Base-by-base conservation (phyloP, 768 basidiomycete genomes). In the Mycena belliarum region DNA sequence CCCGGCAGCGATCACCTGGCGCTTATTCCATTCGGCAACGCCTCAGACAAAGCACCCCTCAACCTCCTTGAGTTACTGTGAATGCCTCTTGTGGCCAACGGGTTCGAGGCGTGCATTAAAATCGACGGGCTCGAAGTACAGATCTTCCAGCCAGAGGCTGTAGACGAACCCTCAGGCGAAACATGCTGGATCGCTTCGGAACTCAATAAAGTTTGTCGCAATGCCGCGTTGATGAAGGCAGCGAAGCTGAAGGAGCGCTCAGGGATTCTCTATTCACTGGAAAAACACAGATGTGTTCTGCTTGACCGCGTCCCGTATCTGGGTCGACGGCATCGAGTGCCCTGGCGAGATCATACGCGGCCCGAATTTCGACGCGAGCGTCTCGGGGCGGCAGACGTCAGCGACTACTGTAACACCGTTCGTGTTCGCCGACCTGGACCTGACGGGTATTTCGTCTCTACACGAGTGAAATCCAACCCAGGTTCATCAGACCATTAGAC, bases 161-260 rank as follows among this genome's bases (percentile, higher is more conserved):
- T 52, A 4, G 48, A 59, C 6, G 32, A 46, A 10, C 53, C 61
- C 3, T 38, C 23, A 15, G 61, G 55, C 8, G 50, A 50, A 32
- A 49, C 57, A 6, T 63, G 46, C 41, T 63, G 57, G 54, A 63
- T 63, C 10, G 61, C 54, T 1, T 63, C 57, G 2, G 49, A 63
- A 21, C 29, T 63, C 11, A 38, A 55, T 10, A 42, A 59, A 53
- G 61, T 63, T 21, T 6, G 32, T 25, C 25, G 24, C 25, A 40
- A 2, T 3, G 6, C 15, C 33, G 29, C 6, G 29, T 32, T 6
- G 12, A 6, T 32, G 7, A 32, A 6, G 6, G 7, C 29, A 6
- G 6, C 7, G 29, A 32, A 20, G 33, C 28, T 54, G 25, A 53
- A 38, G 18, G 21, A 20, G 8, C 15, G 7, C 18, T 23, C 14